These are phyloP conservation scores for Lactarius evosmus DNA, from an alignment of 768 basidiomycete genomes.

Conservation along the genomic window DNA sequence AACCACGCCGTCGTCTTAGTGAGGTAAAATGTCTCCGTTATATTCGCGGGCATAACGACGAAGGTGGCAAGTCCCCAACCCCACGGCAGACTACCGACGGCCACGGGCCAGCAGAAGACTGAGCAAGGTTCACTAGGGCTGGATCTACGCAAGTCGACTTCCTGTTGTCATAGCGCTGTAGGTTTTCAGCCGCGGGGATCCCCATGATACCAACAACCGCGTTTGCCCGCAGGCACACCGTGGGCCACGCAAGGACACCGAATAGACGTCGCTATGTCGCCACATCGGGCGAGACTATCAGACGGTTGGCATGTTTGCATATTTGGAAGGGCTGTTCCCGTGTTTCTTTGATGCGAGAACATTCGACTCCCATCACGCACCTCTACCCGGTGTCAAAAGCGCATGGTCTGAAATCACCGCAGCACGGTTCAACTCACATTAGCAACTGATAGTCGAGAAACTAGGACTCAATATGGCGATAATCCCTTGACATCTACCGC, in stretches of 20 bases:
- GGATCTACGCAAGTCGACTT: neutral
- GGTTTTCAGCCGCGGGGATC: neutral
- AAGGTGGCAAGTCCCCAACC: neutral
- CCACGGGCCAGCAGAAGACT: neutral
- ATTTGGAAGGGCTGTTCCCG: neutral
- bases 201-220: neutral
- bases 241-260: neutral
- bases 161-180: constrained; percentile 10
- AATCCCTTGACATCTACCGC: neutral
- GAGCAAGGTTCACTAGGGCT: neutral
- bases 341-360: constrained; percentile 8
- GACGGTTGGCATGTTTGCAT: neutral
- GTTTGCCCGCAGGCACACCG: neutral
- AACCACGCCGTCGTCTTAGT: neutral
- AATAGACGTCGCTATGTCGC: constrained; percentile 2
- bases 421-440: neutral
- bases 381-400: neutral
- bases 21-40: neutral
- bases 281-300: neutral
- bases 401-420: neutral
- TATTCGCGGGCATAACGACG: neutral
- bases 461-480: neutral
- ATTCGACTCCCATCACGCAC: neutral
- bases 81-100: neutral
- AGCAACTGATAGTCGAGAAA: neutral